Evolutionary conservation across 192 early-diverging fungal genomes (phyloP), one percentile per base, ranked within the genome.

Genomic region (Glomus cerebriforme): DNA sequence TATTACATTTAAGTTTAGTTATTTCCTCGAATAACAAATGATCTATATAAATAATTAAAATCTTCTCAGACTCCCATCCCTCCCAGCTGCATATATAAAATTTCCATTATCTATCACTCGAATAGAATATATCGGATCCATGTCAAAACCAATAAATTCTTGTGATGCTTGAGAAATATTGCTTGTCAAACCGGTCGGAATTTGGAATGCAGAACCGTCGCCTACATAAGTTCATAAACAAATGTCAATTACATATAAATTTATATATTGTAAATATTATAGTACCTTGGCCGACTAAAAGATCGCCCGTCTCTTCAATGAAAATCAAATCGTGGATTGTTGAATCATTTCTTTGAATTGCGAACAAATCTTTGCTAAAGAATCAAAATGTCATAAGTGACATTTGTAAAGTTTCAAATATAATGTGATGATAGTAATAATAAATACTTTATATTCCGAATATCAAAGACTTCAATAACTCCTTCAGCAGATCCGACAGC

Each of bases 401-500:
- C 17, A 54, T 54, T 43, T 22, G 17, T 54, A 54, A 22, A 54
- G 2, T 19, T 1, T 65, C 6, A 32, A 13, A 32, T 65, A 26
- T 32, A 5, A 7, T 26, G 5, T 31, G 10, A 17, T 65, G n/a
- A 12, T 0, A 15, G 5, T 12, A 6, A 70, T 39, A 37, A n/a
- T 31, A 70, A 9, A 26, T 86, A 88, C 87, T 80, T 80, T 58
- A 59, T 47, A 39, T 89, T 79, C 34, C 80, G 78, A 22, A 86
- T 70, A 63, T 86, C 82, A 73, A 83, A 89, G 5, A 87, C 15
- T 69, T 84, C 82, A 12, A 89, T 82, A 12, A 87, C 81, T 2
- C 88, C 88, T n/a, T 87, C 62, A 27, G 78, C 71, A n/a, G 82
- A 82, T 71, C 88, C 88, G 26, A 81, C 78, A 12, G 70, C 83